Conservation (phyloP, 306 rosid species). For the Rosa multiflora region DNA sequence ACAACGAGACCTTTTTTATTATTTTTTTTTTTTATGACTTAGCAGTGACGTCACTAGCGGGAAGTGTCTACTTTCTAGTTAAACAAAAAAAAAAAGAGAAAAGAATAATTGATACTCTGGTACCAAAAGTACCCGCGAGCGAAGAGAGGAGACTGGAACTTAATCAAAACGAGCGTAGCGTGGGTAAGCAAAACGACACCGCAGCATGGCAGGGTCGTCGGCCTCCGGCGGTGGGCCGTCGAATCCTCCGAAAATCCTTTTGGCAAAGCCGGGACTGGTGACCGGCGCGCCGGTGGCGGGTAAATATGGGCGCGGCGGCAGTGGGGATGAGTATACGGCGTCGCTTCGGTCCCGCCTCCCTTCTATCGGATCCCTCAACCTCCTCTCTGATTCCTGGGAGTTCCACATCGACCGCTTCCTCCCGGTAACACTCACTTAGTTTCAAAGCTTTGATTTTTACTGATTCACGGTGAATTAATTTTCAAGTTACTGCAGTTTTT, state of each 20-base stretch:
- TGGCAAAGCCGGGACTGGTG: constrained; percentile 78
- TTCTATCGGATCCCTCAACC: constrained; percentile 80
- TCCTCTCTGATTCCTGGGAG: constrained; percentile 91
- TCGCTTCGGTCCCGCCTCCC: constrained; percentile 77
- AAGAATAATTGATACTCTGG: too few species aligned
- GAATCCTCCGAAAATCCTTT: constrained; percentile 72
- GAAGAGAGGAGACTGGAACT: too few species aligned
- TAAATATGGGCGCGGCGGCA: constrained; percentile 55
- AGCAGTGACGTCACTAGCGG: too few species aligned
- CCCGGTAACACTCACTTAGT: constrained; percentile 48
- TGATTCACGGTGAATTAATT: not conserved
- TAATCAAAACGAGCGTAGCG: not conserved
- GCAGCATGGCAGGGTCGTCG: constrained; percentile 26
- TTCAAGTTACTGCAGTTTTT: constrained; percentile 50
- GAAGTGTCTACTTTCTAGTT: too few species aligned
- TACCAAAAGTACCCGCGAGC: too few species aligned
- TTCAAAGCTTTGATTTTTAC: not conserved
- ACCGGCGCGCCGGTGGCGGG: constrained; percentile 51
- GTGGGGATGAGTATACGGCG: constrained; percentile 59
- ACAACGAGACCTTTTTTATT: too few species aligned
- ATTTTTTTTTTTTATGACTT: too few species aligned
- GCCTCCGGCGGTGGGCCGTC: constrained; percentile 34
- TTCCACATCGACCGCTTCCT: constrained; percentile 90
- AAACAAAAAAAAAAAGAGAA: too few species aligned
- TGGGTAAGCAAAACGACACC: not conserved